phyloP scores from a whole-genome alignment of 2,329 filamentous ascomycete species.

The Aureobasidium pullulans region DNA sequence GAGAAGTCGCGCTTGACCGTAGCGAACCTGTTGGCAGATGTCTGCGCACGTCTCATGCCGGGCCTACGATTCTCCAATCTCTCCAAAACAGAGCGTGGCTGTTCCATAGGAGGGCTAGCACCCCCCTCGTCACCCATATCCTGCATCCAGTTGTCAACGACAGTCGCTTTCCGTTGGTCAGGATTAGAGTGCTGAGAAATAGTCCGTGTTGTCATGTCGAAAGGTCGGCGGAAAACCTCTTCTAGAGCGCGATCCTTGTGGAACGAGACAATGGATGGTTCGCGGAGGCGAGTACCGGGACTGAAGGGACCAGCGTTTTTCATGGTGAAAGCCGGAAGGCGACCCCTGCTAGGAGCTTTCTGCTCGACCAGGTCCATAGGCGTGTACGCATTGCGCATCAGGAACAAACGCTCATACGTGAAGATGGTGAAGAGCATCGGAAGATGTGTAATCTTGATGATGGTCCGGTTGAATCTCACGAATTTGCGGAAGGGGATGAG shows the following conservation, averaged over 20 bases:
- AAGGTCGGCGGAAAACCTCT: conserved; percentile 73
- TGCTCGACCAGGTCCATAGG: conserved; percentile 80
- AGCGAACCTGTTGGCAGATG: conserved; percentile 25
- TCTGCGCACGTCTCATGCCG: conserved; percentile 45
- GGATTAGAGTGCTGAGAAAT: conserved; percentile 35
- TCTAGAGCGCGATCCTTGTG: conserved; percentile 86
- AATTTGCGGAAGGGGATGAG: conserved; percentile 73
- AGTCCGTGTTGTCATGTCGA: conserved; percentile 55
- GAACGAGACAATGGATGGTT: conserved; percentile 80
- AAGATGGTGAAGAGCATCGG: conserved; percentile 83
- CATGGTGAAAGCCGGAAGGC: conserved; percentile 26
- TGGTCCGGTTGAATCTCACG: conserved; percentile 76
- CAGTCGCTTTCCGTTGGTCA: conserved; percentile 66
- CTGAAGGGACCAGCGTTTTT: conserved; percentile 56
- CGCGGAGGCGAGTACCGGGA: conserved; percentile 59
- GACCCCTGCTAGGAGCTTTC: conserved; percentile 25
- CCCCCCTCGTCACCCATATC: conserved; percentile 48
- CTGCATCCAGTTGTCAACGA: conserved; percentile 89
- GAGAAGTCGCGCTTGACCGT: conserved; percentile 40
- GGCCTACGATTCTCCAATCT: conserved; percentile 48
- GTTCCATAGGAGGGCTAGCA: conserved; percentile 51
- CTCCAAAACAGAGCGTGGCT: conserved; percentile 52
- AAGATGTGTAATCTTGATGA: conserved; percentile 87
- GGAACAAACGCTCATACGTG: conserved; percentile 72
- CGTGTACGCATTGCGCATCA: conserved; percentile 70